Percentiles rank a stretch among this genome's conserved stretches.
These are phyloP conservation scores for Fusarium robinianum DNA, from an alignment of 2,329 filamentous ascomycete species.

Conservation along the genomic window DNA sequence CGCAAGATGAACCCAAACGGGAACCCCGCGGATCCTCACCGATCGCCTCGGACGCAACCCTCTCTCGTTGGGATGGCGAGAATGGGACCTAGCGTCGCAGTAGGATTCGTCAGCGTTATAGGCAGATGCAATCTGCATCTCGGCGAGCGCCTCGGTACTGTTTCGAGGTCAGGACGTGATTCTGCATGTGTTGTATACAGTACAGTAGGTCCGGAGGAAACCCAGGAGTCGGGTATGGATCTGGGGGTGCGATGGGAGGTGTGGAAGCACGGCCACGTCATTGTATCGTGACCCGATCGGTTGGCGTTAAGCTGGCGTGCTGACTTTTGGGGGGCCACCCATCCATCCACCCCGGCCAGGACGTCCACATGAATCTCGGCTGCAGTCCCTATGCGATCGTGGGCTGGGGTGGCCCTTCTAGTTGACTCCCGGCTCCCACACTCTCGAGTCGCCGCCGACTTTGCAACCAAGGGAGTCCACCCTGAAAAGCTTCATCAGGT, in stretches of 20 bases:
- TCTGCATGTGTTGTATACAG: conserved; percentile 22
- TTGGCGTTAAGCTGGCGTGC: conserved; percentile 22
- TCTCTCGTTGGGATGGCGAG: conserved; percentile 22
- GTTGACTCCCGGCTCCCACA: not conserved
- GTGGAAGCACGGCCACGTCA: conserved; percentile 34
- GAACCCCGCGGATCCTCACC: conserved; percentile 28
- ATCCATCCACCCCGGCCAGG: conserved; percentile 18
- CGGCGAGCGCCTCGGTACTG: conserved; percentile 21
- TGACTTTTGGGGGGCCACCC: conserved; percentile 25
- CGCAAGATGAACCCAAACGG: conserved; percentile 22
- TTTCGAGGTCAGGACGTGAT: conserved; percentile 23
- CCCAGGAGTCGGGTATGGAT: conserved; percentile 31
- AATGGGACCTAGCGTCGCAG: conserved; percentile 19
- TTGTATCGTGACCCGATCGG: conserved; percentile 36
- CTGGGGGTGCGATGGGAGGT: conserved; percentile 20
- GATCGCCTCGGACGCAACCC: conserved; percentile 31
- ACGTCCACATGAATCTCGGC: conserved; percentile 25
- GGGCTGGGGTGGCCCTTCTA: conserved; percentile 13
- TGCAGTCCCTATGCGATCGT: conserved; percentile 26
- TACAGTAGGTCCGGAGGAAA: conserved; percentile 16
- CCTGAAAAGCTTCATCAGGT: conserved; percentile 18
- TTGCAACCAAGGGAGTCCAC: conserved; percentile 10
- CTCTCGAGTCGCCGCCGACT: conserved; percentile 5
- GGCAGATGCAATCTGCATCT: conserved; percentile 23
- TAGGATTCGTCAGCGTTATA: conserved; percentile 23